Evolutionary conservation across 2,329 filamentous ascomycete species (phyloP).

Genomic region (Aspergillus sergii): DNA sequence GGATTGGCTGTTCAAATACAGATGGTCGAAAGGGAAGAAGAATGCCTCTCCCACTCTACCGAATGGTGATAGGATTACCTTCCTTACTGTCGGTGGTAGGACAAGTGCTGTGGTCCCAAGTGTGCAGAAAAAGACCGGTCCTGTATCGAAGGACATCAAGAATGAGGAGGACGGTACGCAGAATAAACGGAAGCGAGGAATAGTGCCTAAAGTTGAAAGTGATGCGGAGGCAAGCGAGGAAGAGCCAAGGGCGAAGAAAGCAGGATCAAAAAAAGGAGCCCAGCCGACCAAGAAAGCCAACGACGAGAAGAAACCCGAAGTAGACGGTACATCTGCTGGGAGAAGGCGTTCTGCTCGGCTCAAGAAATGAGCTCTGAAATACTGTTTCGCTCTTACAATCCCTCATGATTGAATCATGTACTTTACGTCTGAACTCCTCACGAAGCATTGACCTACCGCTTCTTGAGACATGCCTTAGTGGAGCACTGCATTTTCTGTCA

Average conservation of each 20-base stretch:
- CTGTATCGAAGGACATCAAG: conserved; percentile 57
- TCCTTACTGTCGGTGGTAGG: conserved; percentile 84
- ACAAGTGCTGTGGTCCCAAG: conserved; percentile 87
- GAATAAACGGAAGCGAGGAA: conserved; percentile 37
- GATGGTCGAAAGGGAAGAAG: conserved; percentile 89
- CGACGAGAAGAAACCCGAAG: conserved; percentile 22
- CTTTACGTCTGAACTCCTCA: neutral
- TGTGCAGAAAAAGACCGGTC: conserved; percentile 79
- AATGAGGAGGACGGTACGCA: conserved; percentile 29
- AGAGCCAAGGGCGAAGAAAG: conserved; percentile 27
- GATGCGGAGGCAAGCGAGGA: conserved; percentile 23
- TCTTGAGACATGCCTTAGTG: neutral
- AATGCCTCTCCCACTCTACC: conserved; percentile 68
- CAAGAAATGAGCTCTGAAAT: conserved; percentile 23
- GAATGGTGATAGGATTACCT: conserved; percentile 80
- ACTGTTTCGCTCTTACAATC: neutral
- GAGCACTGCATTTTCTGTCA: neutral
- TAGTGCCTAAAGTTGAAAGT: conserved; percentile 29
- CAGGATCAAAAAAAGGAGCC: conserved; percentile 26
- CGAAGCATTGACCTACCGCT: neutral
- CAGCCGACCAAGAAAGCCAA: conserved; percentile 27
- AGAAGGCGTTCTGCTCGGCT: conserved; percentile 35
- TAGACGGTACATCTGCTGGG: conserved; percentile 12
- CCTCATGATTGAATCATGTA: neutral
- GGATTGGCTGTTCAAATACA: conserved; percentile 84